Evolutionary conservation across 169 alveolate species (phyloP).

Genomic region (Neospora caninum): DNA sequence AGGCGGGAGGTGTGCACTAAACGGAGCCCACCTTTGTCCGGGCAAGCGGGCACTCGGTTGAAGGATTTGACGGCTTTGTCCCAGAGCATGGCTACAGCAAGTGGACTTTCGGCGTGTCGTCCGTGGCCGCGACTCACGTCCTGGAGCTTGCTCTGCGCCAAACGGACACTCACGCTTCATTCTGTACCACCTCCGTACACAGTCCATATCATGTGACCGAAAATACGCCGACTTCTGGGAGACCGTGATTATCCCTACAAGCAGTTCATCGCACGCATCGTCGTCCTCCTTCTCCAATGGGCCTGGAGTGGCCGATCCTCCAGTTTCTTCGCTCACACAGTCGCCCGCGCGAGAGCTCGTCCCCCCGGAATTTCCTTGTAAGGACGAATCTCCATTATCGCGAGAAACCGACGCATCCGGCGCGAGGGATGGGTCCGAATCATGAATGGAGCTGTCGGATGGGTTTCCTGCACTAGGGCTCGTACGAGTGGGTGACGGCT

Average conservation of each 20-base stretch:
- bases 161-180: not conserved
- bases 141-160: not conserved
- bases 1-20: too few relatives aligned
- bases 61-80: too few relatives aligned
- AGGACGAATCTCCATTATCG: too few relatives aligned
- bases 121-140: not conserved
- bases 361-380: too few relatives aligned
- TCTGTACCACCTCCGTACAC: not conserved
- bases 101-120: not conserved
- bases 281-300: not conserved
- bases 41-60: too few relatives aligned
- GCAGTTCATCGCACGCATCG: not conserved
- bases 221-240: not conserved
- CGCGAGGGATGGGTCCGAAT: too few relatives aligned
- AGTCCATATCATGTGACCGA: not conserved
- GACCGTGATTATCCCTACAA: conserved; percentile 35
- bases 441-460: too few relatives aligned
- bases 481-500: too few relatives aligned
- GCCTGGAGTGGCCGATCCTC: not conserved
- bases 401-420: too few relatives aligned
- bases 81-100: conserved; percentile 10
- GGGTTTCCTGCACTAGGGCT: too few relatives aligned
- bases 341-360: too few relatives aligned
- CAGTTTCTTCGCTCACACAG: not conserved
- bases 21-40: not conserved